Conservation (phyloP, 1,284 basidiomycete species). For the Neolentinus lepideus region DNA sequence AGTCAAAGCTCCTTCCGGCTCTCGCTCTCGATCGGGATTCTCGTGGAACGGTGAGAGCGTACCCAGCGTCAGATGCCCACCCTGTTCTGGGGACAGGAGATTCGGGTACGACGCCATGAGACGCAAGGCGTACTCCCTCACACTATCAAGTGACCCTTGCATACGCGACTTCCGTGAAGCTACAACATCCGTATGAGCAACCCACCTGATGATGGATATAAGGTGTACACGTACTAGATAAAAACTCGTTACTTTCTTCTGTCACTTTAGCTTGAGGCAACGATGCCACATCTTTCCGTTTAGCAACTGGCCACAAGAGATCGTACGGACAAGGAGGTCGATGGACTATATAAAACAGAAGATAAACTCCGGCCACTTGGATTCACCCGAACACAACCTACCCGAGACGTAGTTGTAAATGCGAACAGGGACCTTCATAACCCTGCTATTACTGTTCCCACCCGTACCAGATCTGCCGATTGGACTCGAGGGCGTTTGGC, state of each 20-base stretch:
- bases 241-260: background rate
- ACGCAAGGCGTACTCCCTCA: slow-evolving; percentile 30
- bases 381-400: slow-evolving; percentile 27
- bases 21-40: slow-evolving; percentile 15
- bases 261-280: background rate
- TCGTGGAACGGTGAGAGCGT: background rate
- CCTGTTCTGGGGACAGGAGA: background rate
- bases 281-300: slow-evolving; percentile 19
- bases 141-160: slow-evolving; percentile 19
- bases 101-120: slow-evolving; percentile 30
- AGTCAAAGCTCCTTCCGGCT: slow-evolving; percentile 41
- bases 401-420: slow-evolving; percentile 81
- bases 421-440: slow-evolving; percentile 86
- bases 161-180: background rate
- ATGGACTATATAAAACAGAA: slow-evolving; percentile 34
- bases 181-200: slow-evolving; percentile 1
- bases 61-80: background rate
- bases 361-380: background rate
- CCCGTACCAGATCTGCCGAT: slow-evolving; percentile 24
- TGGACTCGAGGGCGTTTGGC: slow-evolving; percentile 15
- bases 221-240: background rate
- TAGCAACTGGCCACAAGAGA: slow-evolving; percentile 59
- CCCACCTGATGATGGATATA: background rate
- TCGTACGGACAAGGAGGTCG: slow-evolving; percentile 52
- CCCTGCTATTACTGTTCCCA: slow-evolving; percentile 55